These are phyloP conservation scores for Calonectria pseudoturangicola DNA, from an alignment of 2,329 filamentous ascomycete species.

Conservation along the genomic window DNA sequence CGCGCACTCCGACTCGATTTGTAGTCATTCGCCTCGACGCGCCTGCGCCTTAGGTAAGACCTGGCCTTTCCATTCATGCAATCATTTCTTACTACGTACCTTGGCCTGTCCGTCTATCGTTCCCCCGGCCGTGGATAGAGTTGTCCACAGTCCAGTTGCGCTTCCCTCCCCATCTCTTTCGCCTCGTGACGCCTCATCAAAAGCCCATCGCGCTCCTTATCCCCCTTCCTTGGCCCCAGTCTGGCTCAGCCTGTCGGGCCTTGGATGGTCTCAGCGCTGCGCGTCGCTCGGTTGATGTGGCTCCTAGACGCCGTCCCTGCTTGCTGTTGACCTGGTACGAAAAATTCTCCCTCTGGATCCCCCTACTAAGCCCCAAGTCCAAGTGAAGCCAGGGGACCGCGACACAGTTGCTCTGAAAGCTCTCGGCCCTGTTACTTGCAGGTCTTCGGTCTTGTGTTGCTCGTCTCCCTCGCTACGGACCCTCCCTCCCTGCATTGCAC, in stretches of 20 bases:
- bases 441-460: constrained; percentile 23
- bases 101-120: constrained; percentile 34
- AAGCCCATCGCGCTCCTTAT: constrained; percentile 39
- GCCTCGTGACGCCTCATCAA: constrained; percentile 42
- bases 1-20: constrained; percentile 45
- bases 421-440: constrained; percentile 31
- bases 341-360: constrained; percentile 59
- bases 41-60: constrained; percentile 59
- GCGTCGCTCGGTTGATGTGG: constrained; percentile 47
- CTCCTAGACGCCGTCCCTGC: constrained; percentile 34
- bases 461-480: constrained; percentile 29
- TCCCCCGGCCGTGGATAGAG: constrained; percentile 44
- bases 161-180: constrained; percentile 36
- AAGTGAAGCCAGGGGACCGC: constrained; percentile 29
- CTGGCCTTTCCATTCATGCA: constrained; percentile 50
- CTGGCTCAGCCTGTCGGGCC: constrained; percentile 39
- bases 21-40: constrained; percentile 55
- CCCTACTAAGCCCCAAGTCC: constrained; percentile 35
- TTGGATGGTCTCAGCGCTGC: constrained; percentile 53
- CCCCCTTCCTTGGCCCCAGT: constrained; percentile 48
- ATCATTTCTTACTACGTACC: constrained; percentile 49
- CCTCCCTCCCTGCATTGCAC: constrained; percentile 39
- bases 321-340: constrained; percentile 47
- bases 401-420: constrained; percentile 23
- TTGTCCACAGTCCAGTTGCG: constrained; percentile 39